A percentile compares a stretch with the other conserved stretches of the same genome.
phyloP scores from a whole-genome alignment of 116 monocot species.

The Phalaenopsis hybrid region DNA sequence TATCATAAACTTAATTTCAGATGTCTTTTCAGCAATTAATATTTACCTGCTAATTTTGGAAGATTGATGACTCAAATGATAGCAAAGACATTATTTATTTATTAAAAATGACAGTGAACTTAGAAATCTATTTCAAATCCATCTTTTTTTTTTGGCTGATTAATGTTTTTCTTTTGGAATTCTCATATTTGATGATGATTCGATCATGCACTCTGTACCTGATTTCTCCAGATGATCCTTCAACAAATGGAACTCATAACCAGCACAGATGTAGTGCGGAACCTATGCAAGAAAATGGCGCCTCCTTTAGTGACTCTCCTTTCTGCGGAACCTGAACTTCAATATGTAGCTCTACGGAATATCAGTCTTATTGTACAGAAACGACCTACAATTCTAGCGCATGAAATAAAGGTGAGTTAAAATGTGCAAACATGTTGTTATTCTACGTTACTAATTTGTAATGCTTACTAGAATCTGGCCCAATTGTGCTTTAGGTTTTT shows the following conservation, averaged over 20 bases:
- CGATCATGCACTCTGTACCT: not conserved
- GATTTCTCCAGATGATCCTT: constrained; percentile 78
- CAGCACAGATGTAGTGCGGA: constrained; percentile 87
- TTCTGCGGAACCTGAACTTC: constrained; percentile 95
- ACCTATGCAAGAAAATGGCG: constrained; percentile 99
- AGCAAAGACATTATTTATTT: not conserved
- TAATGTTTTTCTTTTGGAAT: not conserved
- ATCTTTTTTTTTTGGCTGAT: not conserved
- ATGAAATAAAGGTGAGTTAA: constrained; percentile 82
- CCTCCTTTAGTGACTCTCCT: constrained; percentile 96
- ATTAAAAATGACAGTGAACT: not conserved
- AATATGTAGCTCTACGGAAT: constrained; percentile 92
- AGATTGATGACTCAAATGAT: not conserved
- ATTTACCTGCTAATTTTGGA: not conserved
- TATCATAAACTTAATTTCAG: not conserved
- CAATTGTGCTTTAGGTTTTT: constrained; percentile 57
- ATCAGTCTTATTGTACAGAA: constrained; percentile 97
- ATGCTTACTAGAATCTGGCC: not conserved
- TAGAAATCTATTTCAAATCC: not conserved
- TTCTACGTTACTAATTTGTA: not conserved
- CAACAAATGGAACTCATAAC: constrained; percentile 98
- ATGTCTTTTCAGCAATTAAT: not conserved
- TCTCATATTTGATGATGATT: constrained; percentile 5
- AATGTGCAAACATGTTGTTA: not conserved
- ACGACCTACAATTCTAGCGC: constrained; percentile 92